These are phyloP conservation scores for Herpetomonas muscarum DNA, from an alignment of 208 protist species.

Conservation along the genomic window DNA sequence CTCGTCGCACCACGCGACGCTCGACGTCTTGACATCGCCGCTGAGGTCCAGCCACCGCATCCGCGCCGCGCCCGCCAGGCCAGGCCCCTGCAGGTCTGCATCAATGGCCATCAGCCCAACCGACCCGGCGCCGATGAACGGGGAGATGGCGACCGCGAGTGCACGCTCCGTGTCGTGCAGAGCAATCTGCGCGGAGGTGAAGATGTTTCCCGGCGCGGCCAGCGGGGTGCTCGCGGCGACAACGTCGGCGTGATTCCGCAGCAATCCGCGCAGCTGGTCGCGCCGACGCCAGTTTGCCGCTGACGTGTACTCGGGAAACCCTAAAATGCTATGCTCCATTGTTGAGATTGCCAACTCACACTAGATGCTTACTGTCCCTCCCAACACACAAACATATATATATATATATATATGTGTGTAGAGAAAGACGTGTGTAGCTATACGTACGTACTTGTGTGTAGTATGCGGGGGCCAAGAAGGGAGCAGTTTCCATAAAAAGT, in stretches of 20 bases:
- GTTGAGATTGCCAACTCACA: neutral
- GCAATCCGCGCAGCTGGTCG: constrained; percentile 71
- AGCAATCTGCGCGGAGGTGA: constrained; percentile 47
- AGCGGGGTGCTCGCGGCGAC: constrained; percentile 36
- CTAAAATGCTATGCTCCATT: constrained; percentile 70
- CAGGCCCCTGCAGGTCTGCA: constrained; percentile 12
- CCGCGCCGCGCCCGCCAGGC: constrained; percentile 31
- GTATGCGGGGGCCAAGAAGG: neutral
- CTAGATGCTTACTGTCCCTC: neutral
- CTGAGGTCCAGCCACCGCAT: constrained; percentile 74
- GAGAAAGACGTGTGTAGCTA: neutral
- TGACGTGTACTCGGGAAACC: constrained; percentile 57
- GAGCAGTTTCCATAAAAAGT: too few relatives aligned
- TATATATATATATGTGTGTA: constrained; percentile 11
- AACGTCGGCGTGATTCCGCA: constrained; percentile 73
- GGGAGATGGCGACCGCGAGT: constrained; percentile 55
- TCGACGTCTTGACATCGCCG: constrained; percentile 23
- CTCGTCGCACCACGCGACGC: constrained; percentile 63
- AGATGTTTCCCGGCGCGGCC: constrained; percentile 43
- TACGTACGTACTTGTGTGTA: constrained; percentile 2
- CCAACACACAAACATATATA: constrained; percentile 14
- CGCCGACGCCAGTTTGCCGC: constrained; percentile 61
- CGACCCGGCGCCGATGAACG: constrained; percentile 40
- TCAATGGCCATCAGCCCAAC: constrained; percentile 60
- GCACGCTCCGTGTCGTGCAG: constrained; percentile 61